Evolutionary conservation across 306 rosid genomes (phyloP).

Genomic region (Quercus parvula): DNA sequence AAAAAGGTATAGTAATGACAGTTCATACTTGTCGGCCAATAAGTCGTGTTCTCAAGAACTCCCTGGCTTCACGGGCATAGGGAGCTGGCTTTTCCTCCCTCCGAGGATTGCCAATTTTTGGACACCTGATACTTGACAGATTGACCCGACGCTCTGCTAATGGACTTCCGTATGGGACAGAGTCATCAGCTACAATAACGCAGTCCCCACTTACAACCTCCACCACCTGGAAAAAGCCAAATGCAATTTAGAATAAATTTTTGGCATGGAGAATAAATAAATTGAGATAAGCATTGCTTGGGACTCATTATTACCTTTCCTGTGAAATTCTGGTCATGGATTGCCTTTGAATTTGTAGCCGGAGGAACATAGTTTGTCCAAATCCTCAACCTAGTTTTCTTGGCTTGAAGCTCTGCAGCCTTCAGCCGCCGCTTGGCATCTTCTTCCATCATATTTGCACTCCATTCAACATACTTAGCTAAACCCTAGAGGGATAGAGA

Average conservation of each 20-base stretch:
- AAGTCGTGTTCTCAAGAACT: constrained; percentile 87
- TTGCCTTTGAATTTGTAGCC: constrained; percentile 88
- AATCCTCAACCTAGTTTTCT: constrained; percentile 66
- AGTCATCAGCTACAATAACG: constrained; percentile 88
- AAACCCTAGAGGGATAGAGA: constrained; percentile 51
- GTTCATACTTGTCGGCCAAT: constrained; percentile 80
- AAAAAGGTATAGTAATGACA: constrained; percentile 4
- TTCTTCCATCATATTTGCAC: constrained; percentile 98
- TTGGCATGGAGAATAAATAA: background rate
- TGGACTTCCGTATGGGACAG: constrained; percentile 84
- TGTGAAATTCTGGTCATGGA: constrained; percentile 87
- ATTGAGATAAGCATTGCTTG: constrained; percentile 3
- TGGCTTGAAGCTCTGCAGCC: constrained; percentile 83
- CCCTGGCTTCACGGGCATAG: constrained; percentile 99
- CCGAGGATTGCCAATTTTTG: constrained; percentile 95
- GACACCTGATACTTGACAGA: constrained; percentile 97
- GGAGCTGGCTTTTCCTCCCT: constrained; percentile 97
- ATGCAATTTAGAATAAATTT: constrained; percentile 5
- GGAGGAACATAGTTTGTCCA: constrained; percentile 98
- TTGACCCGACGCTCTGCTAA: constrained; percentile 94
- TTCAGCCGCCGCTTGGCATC: constrained; percentile 83
- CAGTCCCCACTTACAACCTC: constrained; percentile 99
- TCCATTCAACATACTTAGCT: constrained; percentile 96
- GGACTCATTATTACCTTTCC: constrained; percentile 70
- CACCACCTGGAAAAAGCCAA: constrained; percentile 62